A percentile compares a stretch with the other conserved stretches of the same genome.
Conservation (phyloP, 352 stramenopile species). For the Phytophthora boehmeriae region DNA sequence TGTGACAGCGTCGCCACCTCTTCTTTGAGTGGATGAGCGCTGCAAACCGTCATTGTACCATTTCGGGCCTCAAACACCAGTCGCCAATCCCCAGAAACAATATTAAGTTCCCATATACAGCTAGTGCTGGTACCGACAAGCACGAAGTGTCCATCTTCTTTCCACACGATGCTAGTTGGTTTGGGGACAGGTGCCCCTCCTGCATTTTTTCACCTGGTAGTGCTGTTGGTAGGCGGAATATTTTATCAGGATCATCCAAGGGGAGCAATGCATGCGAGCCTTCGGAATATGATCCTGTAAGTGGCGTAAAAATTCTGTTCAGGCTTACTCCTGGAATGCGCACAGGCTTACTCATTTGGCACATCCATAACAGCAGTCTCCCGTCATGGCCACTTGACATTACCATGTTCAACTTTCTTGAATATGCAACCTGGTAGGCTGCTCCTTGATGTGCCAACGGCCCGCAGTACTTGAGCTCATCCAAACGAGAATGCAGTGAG, state of each 20-base stretch:
- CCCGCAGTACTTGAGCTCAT: constrained; percentile 59
- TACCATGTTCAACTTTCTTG: constrained; percentile 60
- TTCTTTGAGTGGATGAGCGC: constrained; percentile 46
- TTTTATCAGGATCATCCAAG: constrained; percentile 37
- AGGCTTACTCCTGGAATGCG: constrained; percentile 64
- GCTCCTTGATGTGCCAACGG: constrained; percentile 53
- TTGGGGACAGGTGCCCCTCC: constrained; percentile 27
- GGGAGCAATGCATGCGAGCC: constrained; percentile 47
- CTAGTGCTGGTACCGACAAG: constrained; percentile 64
- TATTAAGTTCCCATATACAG: constrained; percentile 68
- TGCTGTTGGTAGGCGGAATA: constrained; percentile 44
- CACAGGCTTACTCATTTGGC: constrained; percentile 52
- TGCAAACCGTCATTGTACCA: constrained; percentile 38
- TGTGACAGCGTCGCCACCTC: constrained; percentile 56
- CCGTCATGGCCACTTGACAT: constrained; percentile 58
- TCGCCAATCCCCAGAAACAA: constrained; percentile 48
- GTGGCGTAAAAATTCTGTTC: constrained; percentile 59
- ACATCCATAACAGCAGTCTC: constrained; percentile 60
- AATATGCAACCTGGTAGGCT: constrained; percentile 55
- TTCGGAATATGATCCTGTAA: constrained; percentile 54
- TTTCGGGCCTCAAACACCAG: constrained; percentile 61
- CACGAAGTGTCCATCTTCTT: constrained; percentile 53
- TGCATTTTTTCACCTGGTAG: constrained; percentile 39
- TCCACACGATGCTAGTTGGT: constrained; percentile 62
- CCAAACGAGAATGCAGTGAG: constrained; percentile 41